Evolutionary conservation across 2,329 filamentous ascomycete species (phyloP), one percentile per base, ranked within the genome.

Genomic region (Stemphylium vesicarium): DNA sequence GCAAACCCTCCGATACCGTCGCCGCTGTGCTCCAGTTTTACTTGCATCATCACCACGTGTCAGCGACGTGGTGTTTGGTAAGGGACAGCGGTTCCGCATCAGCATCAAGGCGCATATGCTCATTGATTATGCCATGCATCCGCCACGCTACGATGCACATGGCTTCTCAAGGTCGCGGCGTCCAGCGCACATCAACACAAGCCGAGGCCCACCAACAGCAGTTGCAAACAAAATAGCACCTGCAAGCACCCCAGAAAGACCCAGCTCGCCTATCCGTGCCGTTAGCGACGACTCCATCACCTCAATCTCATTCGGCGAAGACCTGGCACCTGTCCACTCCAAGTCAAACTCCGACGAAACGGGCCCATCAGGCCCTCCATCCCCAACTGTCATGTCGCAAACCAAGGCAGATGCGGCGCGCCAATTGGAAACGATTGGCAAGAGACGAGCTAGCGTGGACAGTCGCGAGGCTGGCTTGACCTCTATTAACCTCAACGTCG

Each of bases 1-100:
- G 4, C 78, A 80, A 47, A 59, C 68, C 12, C 70, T 77, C 35
- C 77, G 80, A 48, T 82, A 81, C 68, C 76, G 79, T 47, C 74
- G 77, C 6, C 76, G 80, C 26, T 82, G 80, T 59, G 75, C 79
- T 45, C 80, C 80, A 2, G 69, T 80, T 5, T 64, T 82, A 11
- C 72, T 77, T 7, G 72, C 73, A 18, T 75, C 77, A 36, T 77
- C 79, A 2, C 74, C 77, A 2, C 73, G 80, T 31, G 77, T 79
- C 0, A 79, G 75, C 65, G 77, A 80, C 51, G 72, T 81, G n/a
- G 68, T 81, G 6, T 78, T 79, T 57, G 65, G 57, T 45, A 64
- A 74, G 26, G 79, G 78, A 40, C 69, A 71, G 45, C 77, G 80
- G 37, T 66, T 80, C 58, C 77, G 75, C 46, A 76, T 82, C 66